phyloP scores from a whole-genome alignment of 2,329 filamentous ascomycete species.

The Pseudopyricularia javanii region DNA sequence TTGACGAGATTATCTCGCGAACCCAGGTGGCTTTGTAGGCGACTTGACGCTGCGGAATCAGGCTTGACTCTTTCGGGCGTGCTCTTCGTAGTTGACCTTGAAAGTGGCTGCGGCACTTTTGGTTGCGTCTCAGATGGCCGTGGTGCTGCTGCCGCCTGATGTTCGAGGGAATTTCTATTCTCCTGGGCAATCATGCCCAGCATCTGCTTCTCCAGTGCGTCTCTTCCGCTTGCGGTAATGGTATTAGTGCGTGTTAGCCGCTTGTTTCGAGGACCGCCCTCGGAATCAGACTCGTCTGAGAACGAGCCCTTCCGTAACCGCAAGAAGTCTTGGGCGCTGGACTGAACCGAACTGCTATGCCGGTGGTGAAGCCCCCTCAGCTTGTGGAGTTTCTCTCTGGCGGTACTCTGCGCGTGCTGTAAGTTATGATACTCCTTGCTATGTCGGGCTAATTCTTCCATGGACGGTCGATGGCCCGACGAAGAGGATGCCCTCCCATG shows the following conservation, averaged over 20 bases:
- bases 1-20: constrained; percentile 8
- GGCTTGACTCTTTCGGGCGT: constrained; percentile 19
- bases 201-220: constrained; percentile 50
- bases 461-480: constrained; percentile 5
- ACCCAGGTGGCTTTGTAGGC: constrained; percentile 1
- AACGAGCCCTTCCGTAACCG: constrained; percentile 38
- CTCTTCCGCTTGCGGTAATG: constrained; percentile 34
- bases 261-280: constrained; percentile 31
- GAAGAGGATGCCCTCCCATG: background rate
- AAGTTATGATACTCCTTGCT: constrained; percentile 17
- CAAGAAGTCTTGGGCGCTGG: constrained; percentile 32
- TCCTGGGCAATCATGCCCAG: constrained; percentile 46
- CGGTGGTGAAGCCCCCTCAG: constrained; percentile 43
- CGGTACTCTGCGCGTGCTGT: constrained; percentile 34
- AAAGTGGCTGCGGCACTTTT: background rate
- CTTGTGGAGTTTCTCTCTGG: constrained; percentile 46
- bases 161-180: constrained; percentile 11
- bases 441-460: background rate
- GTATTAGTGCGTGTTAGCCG: constrained; percentile 22
- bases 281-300: constrained; percentile 50
- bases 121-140: background rate
- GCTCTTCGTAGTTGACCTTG: background rate
- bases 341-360: constrained; percentile 29
- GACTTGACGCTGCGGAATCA: constrained; percentile 17
- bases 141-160: background rate